These are phyloP conservation scores for Aquanectria penicillioides DNA, from an alignment of 2,329 filamentous ascomycete genomes.

Conservation along the genomic window DNA sequence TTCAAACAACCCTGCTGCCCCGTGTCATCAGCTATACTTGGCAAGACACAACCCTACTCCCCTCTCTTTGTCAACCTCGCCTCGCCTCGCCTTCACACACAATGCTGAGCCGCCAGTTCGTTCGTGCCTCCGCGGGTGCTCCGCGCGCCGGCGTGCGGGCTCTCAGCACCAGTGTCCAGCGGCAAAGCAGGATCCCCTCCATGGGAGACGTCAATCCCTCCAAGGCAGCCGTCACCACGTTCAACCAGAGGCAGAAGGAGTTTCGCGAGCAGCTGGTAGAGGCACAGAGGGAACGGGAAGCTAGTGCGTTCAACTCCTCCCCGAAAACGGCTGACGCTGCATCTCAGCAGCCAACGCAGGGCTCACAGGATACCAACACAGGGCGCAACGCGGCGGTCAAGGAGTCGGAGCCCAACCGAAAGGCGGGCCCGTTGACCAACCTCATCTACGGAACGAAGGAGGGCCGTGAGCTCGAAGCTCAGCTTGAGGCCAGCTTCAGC, in stretches of 20 bases:
- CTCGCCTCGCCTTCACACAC: constrained; percentile 41
- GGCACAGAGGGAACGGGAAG: constrained; percentile 83
- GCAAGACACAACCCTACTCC: constrained; percentile 22
- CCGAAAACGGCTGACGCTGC: constrained; percentile 55
- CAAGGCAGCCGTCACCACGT: constrained; percentile 75
- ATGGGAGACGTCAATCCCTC: constrained; percentile 81
- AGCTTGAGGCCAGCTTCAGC: constrained; percentile 95
- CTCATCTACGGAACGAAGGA: constrained; percentile 98
- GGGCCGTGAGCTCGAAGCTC: constrained; percentile 90
- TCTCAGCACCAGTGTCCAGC: constrained; percentile 64
- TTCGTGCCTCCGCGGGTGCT: constrained; percentile 54
- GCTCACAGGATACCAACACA: constrained; percentile 49
- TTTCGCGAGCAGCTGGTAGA: constrained; percentile 86
- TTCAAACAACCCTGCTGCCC: constrained; percentile 12
- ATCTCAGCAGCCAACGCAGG: constrained; percentile 52
- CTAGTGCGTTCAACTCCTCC: constrained; percentile 72
- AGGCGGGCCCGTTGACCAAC: constrained; percentile 79
- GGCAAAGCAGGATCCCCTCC: constrained; percentile 69
- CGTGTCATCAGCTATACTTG: constrained; percentile 24
- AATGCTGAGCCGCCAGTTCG: constrained; percentile 63
- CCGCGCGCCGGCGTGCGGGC: constrained; percentile 62
- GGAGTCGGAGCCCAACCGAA: constrained; percentile 68
- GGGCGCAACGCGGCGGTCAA: constrained; percentile 63
- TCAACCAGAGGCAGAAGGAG: constrained; percentile 84
- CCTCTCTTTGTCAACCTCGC: constrained; percentile 6